Evolutionary conservation across 805 yeast species (phyloP), one percentile per base, ranked within the genome.

Genomic region (Blastobotrys attinorum): DNA sequence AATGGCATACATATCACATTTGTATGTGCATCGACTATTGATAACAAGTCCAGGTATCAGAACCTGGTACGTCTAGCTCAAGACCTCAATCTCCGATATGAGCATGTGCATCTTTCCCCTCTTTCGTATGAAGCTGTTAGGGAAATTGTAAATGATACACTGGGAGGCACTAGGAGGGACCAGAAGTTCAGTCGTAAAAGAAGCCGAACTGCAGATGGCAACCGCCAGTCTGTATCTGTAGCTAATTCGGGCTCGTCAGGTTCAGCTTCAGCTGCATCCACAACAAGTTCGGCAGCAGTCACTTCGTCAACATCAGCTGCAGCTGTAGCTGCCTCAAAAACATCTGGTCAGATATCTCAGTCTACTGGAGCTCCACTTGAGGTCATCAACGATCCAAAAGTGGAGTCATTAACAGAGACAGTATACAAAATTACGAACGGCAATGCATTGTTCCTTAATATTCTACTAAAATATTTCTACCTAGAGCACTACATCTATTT

Each of bases 11-110:
- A 55, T 3, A 58, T 61, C 13, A 51, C 52, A 15, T 51, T 61
- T 17, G 54, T 59, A 4, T 47, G 60, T 13, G 52, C 60, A 3
- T 58, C 59, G 2, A 53, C 61, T 4, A 50, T 53, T 23, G 56
- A 57, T 32, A 43, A 31, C 29, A 39, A 33, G 45, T 32, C 34
- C 13, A 29, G 16, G 22, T 42, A 17, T 47, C 40, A 10, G 10
- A 45, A 44, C 18, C 31, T 57, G 13, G 42, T 45, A 3, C 16
- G 44, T 4, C 47, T 53, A 25, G 54, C 54, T 21, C 46, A 44
- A 13, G 54, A 50, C 16, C 34, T 59, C 5, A 51, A 51, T 37
- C 46, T 44, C 22, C 47, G 46, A 15, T 50, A 47, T 16, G 45
- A 46, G 7, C 61, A 58, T 33, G 35, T 56, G 4, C 38, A 37